These are phyloP conservation scores for Camelina neglecta DNA, from an alignment of 345 rosid genomes.

Conservation along the genomic window DNA sequence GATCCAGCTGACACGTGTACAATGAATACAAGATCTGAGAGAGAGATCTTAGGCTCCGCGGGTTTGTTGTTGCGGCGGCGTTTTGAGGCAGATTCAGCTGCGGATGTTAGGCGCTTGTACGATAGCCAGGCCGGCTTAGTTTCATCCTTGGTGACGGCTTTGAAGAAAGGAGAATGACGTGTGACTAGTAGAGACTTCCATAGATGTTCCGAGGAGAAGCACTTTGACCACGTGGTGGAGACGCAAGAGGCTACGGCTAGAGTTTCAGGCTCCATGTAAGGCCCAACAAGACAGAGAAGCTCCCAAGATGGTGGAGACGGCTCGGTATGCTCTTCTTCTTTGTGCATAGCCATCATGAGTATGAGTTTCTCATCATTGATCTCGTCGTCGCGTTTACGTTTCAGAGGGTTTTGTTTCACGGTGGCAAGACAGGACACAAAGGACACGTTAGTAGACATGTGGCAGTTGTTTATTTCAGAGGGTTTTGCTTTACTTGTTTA, in stretches of 20 bases:
- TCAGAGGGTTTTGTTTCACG: conserved; percentile 11
- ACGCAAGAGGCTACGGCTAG: conserved; percentile 35
- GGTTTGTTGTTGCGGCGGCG: conserved; percentile 16
- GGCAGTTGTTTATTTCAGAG: not conserved
- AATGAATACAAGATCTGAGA: conserved; percentile 33
- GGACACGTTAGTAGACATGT: conserved; percentile 20
- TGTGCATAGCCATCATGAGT: not conserved
- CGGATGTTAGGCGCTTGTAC: conserved; percentile 10
- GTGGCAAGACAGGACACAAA: not conserved
- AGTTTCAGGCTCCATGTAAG: conserved; percentile 27
- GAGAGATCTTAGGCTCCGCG: conserved; percentile 1
- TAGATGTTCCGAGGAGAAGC: conserved; percentile 27
- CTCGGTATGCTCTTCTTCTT: conserved; percentile 3
- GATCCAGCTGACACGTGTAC: not conserved
- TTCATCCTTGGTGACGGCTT: not conserved
- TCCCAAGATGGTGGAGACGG: conserved; percentile 21
- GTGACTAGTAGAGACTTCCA: conserved; percentile 14
- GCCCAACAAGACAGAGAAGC: conserved; percentile 8
- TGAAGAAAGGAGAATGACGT: not conserved
- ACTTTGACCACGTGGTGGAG: conserved; percentile 29
- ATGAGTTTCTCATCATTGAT: not conserved
- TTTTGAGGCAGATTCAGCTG: conserved; percentile 22
- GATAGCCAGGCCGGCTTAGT: not conserved
- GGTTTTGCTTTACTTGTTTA: no score
- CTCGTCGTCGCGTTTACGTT: conserved; percentile 16